Conservation (phyloP, 768 basidiomycete species). For the Mrakia frigida region DNA sequence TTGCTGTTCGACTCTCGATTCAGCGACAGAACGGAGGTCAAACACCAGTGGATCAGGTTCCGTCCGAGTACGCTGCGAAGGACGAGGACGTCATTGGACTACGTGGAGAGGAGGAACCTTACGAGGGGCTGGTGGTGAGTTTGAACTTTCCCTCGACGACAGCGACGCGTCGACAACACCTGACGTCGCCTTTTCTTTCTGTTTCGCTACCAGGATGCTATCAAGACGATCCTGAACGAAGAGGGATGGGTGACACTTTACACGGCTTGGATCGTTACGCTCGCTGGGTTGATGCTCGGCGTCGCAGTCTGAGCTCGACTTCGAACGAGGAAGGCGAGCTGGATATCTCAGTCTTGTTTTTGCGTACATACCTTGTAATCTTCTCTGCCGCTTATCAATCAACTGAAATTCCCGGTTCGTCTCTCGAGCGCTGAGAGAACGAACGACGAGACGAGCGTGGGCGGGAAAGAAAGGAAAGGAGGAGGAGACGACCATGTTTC, state of each 20-base stretch:
- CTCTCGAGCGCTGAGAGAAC: no score
- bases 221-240: conserved; percentile 20
- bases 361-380: no score
- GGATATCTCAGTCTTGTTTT: no score
- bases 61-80: conserved; percentile 21
- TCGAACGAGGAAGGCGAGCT: neutral
- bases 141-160: no score
- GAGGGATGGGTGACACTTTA: conserved; percentile 22
- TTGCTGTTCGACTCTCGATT: conserved; percentile 28
- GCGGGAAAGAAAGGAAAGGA: neutral
- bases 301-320: neutral
- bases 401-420: no score
- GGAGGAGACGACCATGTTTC: neutral
- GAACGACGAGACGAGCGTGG: no score
- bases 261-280: conserved; percentile 23
- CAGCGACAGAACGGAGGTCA: conserved; percentile 22
- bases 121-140: conserved; percentile 7
- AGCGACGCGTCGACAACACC: no score
- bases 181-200: no score
- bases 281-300: neutral
- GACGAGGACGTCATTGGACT: conserved; percentile 25
- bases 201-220: neutral
- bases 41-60: conserved; percentile 7
- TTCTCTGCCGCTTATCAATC: no score
- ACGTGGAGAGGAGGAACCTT: conserved; percentile 26